Evolutionary conservation across 2,329 filamentous ascomycete species (phyloP), one percentile per base, ranked within the genome.

Genomic region (Xenoacremonium recifei): DNA sequence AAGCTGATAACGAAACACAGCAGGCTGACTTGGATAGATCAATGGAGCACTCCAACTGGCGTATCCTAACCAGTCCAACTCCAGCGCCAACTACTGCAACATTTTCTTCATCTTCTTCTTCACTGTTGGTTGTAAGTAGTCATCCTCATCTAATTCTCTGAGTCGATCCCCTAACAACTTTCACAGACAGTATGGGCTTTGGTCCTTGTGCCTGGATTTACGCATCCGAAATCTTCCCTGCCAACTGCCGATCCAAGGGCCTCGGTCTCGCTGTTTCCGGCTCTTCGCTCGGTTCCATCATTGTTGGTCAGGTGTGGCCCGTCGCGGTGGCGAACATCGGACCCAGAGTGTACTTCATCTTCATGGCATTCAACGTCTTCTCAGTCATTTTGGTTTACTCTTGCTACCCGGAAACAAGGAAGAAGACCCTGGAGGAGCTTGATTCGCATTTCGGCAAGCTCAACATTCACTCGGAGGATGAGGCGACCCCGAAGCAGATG

Each of bases 211-310:
- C 76, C 0, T 82, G 77, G 77, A 75, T 81, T 0, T 81, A 81
- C 46, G 74, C 75, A n/a, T 71, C 76, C 0, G 77, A 82, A 69
- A 80, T 81, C 48, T 80, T 82, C 53, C 77, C 77, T 3, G 80
- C 77, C 0, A 64, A 75, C 5, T 66, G 78, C n/a, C 73, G 77
- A 10, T 76, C 77, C 3, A 69, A 73, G 1, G 77, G 77, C 3
- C 68, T 81, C 38, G 80, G 76, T 55, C 68, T 80, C 29, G 69
- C 76, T 0, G 75, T 77, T 1, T 75, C 75, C 0, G 75, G 69
- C 0, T 74, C 75, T 17, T 70, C 77, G n/a, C 67, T 80, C 27
- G 78, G 76, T 0, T 74, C 76, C 20, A 72, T 80, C 37, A 62
- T 78, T 20, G 73, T 74, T 2, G 70, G 74, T 0, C 73, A 79